Base-by-base conservation (phyloP, 2,329 filamentous ascomycete species). In the Sarocladium kiliense region DNA sequence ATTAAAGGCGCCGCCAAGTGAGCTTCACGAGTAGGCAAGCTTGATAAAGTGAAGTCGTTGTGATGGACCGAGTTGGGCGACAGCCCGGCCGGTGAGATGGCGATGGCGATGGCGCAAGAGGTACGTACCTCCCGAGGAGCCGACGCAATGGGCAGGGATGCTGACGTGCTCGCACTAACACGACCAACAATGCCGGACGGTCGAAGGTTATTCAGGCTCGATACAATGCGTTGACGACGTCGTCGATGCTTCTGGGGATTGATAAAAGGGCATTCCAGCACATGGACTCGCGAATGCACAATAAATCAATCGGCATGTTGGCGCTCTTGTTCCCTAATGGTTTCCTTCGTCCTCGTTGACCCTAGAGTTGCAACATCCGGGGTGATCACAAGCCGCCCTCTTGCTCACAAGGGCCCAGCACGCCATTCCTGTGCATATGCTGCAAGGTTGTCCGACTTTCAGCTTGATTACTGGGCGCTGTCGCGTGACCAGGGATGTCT, bases 161-260 rank as follows among this genome's bases (percentile, higher is more conserved):
- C 27, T 55, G 54, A 55, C 54, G 54, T 55, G 54, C 54, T 55
- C 54, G 37, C 34, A 44, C 47, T 51, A 51, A 51, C 27, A 51
- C 30, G 27, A 25, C 18, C 16, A 27, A 9, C 23, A 30, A 9
- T 36, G 19, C 34, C 50, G 30, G 37, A 54, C 26, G 37, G 34
- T 26, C 50, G 21, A 53, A 37, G 19, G 6, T 16, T 53, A 26
- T 30, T 23, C 7, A 42, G 21, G 6, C n/a, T 42, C 21, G 16
- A n/a, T n/a, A n/a, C n/a, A n/a, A n/a, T n/a, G n/a, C n/a, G n/a
- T n/a, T n/a, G n/a, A n/a, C n/a, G n/a, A n/a, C n/a, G n/a, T n/a
- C n/a, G n/a, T n/a, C n/a, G n/a, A n/a, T n/a, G n/a, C n/a, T n/a
- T n/a, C n/a, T n/a, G n/a, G n/a, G n/a, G n/a, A n/a, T n/a, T n/a